These are phyloP conservation scores for Hordeum vulgare DNA, from an alignment of 176 grass and related monocot genomes.

Conservation along the genomic window DNA sequence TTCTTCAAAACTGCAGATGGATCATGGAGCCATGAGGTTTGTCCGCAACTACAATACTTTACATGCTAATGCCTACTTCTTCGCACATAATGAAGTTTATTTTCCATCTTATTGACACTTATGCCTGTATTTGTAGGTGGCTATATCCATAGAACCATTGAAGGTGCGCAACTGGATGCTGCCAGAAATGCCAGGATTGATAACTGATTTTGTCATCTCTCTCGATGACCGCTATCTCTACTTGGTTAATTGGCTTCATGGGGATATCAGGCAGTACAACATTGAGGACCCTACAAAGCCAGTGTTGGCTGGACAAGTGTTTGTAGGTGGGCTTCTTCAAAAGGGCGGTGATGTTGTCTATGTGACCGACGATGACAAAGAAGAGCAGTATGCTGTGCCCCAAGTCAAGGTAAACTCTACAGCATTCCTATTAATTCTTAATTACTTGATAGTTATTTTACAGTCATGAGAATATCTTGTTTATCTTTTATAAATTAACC, in stretches of 20 bases:
- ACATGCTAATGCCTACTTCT: not conserved
- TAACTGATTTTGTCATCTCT: slow-evolving; percentile 88
- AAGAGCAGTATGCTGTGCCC: slow-evolving; percentile 74
- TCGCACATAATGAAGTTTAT: not conserved
- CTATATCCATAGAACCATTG: slow-evolving; percentile 59
- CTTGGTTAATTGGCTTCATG: slow-evolving; percentile 95
- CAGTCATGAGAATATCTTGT: not conserved
- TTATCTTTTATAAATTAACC: not conserved
- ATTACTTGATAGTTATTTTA: not conserved
- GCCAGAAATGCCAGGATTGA: slow-evolving; percentile 93
- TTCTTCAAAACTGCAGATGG: slow-evolving; percentile 82
- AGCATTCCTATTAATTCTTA: not conserved
- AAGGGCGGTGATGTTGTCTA: slow-evolving; percentile 69
- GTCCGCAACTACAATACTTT: not conserved
- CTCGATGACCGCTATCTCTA: slow-evolving; percentile 87
- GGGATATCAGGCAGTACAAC: slow-evolving; percentile 94
- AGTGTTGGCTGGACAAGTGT: slow-evolving; percentile 79
- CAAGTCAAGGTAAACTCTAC: slow-evolving; percentile 57
- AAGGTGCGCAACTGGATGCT: slow-evolving; percentile 91
- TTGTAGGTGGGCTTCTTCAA: slow-evolving; percentile 86
- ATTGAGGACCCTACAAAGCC: slow-evolving; percentile 85
- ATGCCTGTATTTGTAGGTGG: slow-evolving; percentile 32
- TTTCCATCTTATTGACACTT: not conserved
- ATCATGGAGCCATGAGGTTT: slow-evolving; percentile 88
- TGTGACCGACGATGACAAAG: slow-evolving; percentile 55